phyloP scores from a whole-genome alignment of 2,329 filamentous ascomycete species.

The Chrysoporthe deuterocubensis region DNA sequence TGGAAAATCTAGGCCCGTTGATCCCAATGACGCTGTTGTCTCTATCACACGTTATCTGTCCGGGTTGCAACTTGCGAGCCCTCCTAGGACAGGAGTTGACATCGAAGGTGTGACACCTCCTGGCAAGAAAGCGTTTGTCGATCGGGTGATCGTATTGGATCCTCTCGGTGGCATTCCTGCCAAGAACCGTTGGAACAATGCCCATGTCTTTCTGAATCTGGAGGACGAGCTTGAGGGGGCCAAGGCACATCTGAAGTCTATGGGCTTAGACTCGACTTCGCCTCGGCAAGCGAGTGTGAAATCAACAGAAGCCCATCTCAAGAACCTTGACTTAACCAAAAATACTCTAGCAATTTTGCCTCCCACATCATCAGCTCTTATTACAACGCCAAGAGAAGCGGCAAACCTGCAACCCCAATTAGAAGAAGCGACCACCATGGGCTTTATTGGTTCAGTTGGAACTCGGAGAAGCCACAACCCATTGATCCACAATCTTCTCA shows the following conservation, averaged over 20 bases:
- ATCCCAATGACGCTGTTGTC: slow-evolving; percentile 68
- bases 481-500: slow-evolving; percentile 92
- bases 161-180: slow-evolving; percentile 83
- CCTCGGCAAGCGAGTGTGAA: not conserved
- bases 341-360: slow-evolving; percentile 76
- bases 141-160: slow-evolving; percentile 88
- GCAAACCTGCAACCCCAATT: slow-evolving; percentile 55
- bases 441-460: slow-evolving; percentile 54
- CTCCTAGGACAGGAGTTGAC: slow-evolving; percentile 43
- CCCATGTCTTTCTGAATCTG: slow-evolving; percentile 89
- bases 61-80: slow-evolving; percentile 58
- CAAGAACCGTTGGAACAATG: slow-evolving; percentile 60
- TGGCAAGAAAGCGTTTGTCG: slow-evolving; percentile 64
- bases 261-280: slow-evolving; percentile 22
- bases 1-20: slow-evolving; percentile 43
- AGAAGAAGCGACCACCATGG: slow-evolving; percentile 49
- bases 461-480: slow-evolving; percentile 71
- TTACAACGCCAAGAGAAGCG: slow-evolving; percentile 85
- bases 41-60: slow-evolving; percentile 78
- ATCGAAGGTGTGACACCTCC: slow-evolving; percentile 32
- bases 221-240: slow-evolving; percentile 84
- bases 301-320: slow-evolving; percentile 53
- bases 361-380: slow-evolving; percentile 80
- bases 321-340: slow-evolving; percentile 76
- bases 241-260: slow-evolving; percentile 58